Evolutionary conservation across 139 green algal genomes (phyloP).

Genomic region (Chlorokybus atmophyticus): DNA sequence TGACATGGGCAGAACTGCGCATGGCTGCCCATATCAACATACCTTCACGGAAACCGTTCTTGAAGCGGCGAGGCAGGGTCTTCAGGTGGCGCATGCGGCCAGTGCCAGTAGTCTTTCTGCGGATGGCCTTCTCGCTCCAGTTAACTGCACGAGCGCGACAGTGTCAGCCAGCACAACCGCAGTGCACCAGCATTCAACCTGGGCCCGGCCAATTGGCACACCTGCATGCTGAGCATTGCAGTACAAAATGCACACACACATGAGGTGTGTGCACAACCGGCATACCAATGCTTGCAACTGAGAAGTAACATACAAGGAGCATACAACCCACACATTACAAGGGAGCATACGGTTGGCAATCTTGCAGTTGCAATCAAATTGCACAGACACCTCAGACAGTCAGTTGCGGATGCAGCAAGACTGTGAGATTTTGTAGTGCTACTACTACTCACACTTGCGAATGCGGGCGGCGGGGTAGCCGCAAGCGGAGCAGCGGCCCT

Average conservation of each 20-base stretch:
- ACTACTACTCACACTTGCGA: conserved; percentile 70
- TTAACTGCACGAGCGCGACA: conserved; percentile 56
- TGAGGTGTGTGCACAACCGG: too few species aligned
- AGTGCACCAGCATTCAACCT: not conserved
- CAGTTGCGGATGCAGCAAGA: not conserved
- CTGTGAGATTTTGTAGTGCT: not conserved
- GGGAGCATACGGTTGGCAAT: not conserved
- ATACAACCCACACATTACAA: not conserved
- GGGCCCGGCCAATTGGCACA: too few species aligned
- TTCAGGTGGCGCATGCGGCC: conserved; percentile 90
- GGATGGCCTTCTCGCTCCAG: conserved; percentile 93
- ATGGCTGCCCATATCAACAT: too few species aligned
- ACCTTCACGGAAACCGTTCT: conserved; percentile 72
- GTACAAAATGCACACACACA: too few species aligned
- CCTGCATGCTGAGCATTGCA: too few species aligned
- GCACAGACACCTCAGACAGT: not conserved
- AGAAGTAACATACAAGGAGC: too few species aligned
- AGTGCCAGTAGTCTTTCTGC: conserved; percentile 94
- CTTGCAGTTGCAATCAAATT: not conserved
- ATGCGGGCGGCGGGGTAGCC: conserved; percentile 86
- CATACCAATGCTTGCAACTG: too few species aligned
- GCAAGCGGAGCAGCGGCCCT: conserved; percentile 77
- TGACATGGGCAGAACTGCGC: too few species aligned
- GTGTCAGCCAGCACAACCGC: not conserved
- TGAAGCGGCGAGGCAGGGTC: conserved; percentile 74